Evolutionary conservation across 2,329 filamentous ascomycete genomes (phyloP), one percentile per base, ranked within the genome.

Genomic region (Aspergillus neotritici): DNA sequence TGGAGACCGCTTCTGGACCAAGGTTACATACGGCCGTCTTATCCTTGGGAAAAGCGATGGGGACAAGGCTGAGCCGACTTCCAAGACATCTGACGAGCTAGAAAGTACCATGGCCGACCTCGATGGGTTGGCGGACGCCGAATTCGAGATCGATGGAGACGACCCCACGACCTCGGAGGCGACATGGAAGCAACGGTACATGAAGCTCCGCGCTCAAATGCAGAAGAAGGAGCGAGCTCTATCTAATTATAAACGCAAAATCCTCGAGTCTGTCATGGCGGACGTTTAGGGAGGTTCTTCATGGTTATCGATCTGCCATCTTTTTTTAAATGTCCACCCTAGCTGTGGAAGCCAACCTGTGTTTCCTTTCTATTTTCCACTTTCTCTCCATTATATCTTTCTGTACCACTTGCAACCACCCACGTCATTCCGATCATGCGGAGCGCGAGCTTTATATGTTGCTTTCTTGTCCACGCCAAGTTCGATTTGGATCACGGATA

Each of bases 191-290:
- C 64, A 68, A 37, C 59, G 64, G 8, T 69, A 68, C 39, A 40
- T 64, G 46, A 63, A 59, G 28, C 52, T 69, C 14, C 61, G 61
- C 11, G 57, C 58, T 28, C 65, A 69, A 40, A 61, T 65, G 55
- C 61, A 63, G 41, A 68, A 62, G 44, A 65, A 62, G 34, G 67
- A 70, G 10, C 55, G 58, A 11, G 56, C 65, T 15, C 44, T 69
- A 21, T 58, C 61, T 1, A 56, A 67, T 33, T 69, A 69, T 41
- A 69, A 68, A 43, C 65, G 66, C 29, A 68, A 62, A 35, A 67
- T 70, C 25, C 55, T 70, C 12, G 65, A 69, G 49, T 67, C 64
- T 12, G 67, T 70, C n/a, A 69, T 70, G 66, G 61, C 62, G 31
- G 64, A 68, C 43, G 60, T 67, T 29, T 68, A 47, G 53, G 10